phyloP scores from a whole-genome alignment of 495 filamentous ascomycete genomes.

The Aspergillus kassunensis region DNA sequence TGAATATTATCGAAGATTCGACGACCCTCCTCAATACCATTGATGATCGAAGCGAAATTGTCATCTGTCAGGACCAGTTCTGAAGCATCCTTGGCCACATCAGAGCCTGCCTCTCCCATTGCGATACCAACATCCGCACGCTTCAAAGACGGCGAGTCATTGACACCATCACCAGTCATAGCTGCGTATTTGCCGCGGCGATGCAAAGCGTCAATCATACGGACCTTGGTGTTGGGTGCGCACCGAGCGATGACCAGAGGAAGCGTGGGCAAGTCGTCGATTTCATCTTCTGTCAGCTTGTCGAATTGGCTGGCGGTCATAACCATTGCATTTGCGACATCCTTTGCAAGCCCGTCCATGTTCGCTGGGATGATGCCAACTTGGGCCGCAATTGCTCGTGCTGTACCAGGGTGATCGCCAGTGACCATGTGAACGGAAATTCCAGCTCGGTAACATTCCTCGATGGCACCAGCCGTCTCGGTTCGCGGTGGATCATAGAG shows the following conservation, averaged over 20 bases:
- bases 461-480: slow-evolving; percentile 49
- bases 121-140: slow-evolving; percentile 82
- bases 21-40: slow-evolving; percentile 67
- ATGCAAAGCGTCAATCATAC: slow-evolving; percentile 74
- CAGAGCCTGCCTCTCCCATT: slow-evolving; percentile 72
- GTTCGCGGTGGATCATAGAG: slow-evolving; percentile 70
- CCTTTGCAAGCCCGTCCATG: slow-evolving; percentile 45
- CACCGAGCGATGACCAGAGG: slow-evolving; percentile 70
- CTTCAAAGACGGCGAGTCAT: slow-evolving; percentile 79
- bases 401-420: slow-evolving; percentile 65
- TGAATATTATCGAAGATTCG: slow-evolving; percentile 76
- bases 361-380: slow-evolving; percentile 63
- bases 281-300: slow-evolving; percentile 56
- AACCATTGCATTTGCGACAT: slow-evolving; percentile 59
- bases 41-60: slow-evolving; percentile 80
- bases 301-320: slow-evolving; percentile 71
- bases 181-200: slow-evolving; percentile 63
- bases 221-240: slow-evolving; percentile 68
- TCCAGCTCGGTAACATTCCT: slow-evolving; percentile 59
- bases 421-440: slow-evolving; percentile 76
- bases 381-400: slow-evolving; percentile 59
- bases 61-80: slow-evolving; percentile 79
- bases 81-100: slow-evolving; percentile 84
- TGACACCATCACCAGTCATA: slow-evolving; percentile 89
- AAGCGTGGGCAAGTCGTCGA: slow-evolving; percentile 61